Base-by-base conservation (phyloP, 1,139 yeast species). In the Lizanozyma gosingica region DNA sequence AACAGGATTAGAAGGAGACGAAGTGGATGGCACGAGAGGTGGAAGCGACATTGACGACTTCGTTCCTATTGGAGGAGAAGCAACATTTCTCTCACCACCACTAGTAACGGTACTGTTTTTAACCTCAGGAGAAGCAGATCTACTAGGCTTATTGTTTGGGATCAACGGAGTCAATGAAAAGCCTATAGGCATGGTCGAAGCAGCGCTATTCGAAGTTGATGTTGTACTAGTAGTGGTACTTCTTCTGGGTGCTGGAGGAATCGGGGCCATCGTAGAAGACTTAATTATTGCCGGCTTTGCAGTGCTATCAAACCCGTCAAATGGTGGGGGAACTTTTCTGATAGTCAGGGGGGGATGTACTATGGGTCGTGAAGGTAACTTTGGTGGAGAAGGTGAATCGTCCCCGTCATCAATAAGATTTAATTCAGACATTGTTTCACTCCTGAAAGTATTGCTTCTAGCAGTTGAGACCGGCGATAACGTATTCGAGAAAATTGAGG, bases 81-180 rank as follows among this genome's bases (percentile, higher is more conserved):
- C 29, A 11, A 22, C 29, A 22, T 22, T 22, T 22, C 29, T 22
- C 6, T 22, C 29, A 22, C 29, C 29, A n/a, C n/a, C n/a, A n/a
- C n/a, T n/a, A n/a, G n/a, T n/a, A n/a, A n/a, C n/a, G n/a, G n/a
- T n/a, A n/a, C n/a, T n/a, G 4, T n/a, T 33, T 14, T 18, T 18
- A 15, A 29, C 14, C 22, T 15, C 29, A 4, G 15, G 33, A 15
- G 37, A 14, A 8, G 39, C 18, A 11, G 37, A 4, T 32, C 17
- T 9, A 15, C 36, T 34, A 4, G 14, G 14, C 8, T 15, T 35
- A 17, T 17, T 55, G 35, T 63, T 63, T 3, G 73, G 73, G 29
- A 68, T 57, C 16, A 69, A 60, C 1, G 73, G 73, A 0, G 69
- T 55, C 0, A 66, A 47, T 3, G 68, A 55, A 41, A 67, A 68